These are phyloP conservation scores for Prunus armeniaca DNA, from an alignment of 306 rosid genomes.

Conservation along the genomic window DNA sequence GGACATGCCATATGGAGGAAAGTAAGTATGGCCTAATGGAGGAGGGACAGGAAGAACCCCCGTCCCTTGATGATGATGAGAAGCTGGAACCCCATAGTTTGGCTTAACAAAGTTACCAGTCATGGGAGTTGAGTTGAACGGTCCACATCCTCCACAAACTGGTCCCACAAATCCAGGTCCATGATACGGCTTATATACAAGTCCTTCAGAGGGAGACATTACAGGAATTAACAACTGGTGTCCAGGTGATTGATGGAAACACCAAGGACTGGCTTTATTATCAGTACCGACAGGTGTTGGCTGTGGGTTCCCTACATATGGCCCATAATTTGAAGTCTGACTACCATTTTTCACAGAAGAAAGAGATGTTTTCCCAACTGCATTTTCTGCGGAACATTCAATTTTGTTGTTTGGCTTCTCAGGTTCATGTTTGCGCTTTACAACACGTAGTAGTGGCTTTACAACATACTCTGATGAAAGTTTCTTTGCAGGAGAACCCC, in stretches of 20 bases:
- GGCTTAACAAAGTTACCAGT: slow-evolving; percentile 53
- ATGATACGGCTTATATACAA: slow-evolving; percentile 82
- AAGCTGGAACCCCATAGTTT: slow-evolving; percentile 52
- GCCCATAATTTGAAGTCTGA: slow-evolving; percentile 53
- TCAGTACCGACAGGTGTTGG: slow-evolving; percentile 42
- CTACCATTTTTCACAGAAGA: slow-evolving; percentile 49
- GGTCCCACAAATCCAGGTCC: slow-evolving; percentile 65
- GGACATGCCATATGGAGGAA: slow-evolving; percentile 70
- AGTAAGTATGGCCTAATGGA: slow-evolving; percentile 52
- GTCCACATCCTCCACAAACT: slow-evolving; percentile 65
- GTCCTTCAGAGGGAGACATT: slow-evolving; percentile 91
- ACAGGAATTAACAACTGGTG: slow-evolving; percentile 90
- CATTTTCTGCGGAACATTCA: slow-evolving; percentile 88
- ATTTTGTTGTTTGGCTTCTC: slow-evolving; percentile 57
- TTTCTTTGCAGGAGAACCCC: slow-evolving; percentile 49
- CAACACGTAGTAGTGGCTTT: slow-evolving; percentile 34
- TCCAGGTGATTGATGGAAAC: slow-evolving; percentile 69
- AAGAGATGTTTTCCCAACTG: slow-evolving; percentile 66
- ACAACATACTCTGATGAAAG: slow-evolving; percentile 35
- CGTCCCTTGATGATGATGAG: slow-evolving; percentile 56
- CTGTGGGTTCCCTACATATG: slow-evolving; percentile 45
- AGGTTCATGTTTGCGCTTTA: slow-evolving; percentile 51
- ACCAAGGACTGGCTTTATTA: slow-evolving; percentile 59
- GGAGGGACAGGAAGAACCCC: slow-evolving; percentile 44
- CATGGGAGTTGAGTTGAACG: slow-evolving; percentile 48